Evolutionary conservation across 2,329 filamentous ascomycete species (phyloP), one percentile per base, ranked within the genome.

Genomic region (Sordariomycetes sp.): DNA sequence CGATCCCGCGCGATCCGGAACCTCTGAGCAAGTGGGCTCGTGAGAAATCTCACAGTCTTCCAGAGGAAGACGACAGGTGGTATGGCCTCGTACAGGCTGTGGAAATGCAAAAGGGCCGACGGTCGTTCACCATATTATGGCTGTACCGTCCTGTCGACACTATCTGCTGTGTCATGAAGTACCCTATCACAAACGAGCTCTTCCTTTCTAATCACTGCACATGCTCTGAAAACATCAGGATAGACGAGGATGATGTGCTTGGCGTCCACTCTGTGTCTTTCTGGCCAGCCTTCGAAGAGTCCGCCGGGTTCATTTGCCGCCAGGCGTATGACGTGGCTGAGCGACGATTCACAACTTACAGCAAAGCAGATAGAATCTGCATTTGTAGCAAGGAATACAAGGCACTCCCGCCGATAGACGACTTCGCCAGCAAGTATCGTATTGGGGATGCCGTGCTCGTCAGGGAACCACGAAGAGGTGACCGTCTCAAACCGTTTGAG

Each of bases 181-280:
- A 93, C 63, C 86, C 86, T 0, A 85, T 82, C 69, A 61, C 71
- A 0, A 88, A 91, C 56, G 89, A 95, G 68, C 69, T 94, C 0
- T 94, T 94, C 61, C 70, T 93, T 0, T 89, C 85, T 0, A 82
- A 90, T 55, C 83, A 91, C 60, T 93, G 90, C 70, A 87, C 85
- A 1, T 94, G 89, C 61, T 34, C 16, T 20, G 55, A 57, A 1
- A 48, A 34, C 12, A 14, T 35, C 24, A 67, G 72, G 0, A 74
- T 89, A 3, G 63, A 74, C 0, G 75, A 78, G 1, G 69, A 77
- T 0, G 78, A 89, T 37, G 73, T 91, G 0, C 64, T 83, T 0
- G 76, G 75, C 0, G 79, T 79, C 1, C 79, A 87, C 48, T 62
- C 75, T 0, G 77, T 92, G 0, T 75, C 81, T 61, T 85, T 82